Evolutionary conservation across 2,329 filamentous ascomycete species (phyloP).

Genomic region (Hirsutella rhossiliensis): DNA sequence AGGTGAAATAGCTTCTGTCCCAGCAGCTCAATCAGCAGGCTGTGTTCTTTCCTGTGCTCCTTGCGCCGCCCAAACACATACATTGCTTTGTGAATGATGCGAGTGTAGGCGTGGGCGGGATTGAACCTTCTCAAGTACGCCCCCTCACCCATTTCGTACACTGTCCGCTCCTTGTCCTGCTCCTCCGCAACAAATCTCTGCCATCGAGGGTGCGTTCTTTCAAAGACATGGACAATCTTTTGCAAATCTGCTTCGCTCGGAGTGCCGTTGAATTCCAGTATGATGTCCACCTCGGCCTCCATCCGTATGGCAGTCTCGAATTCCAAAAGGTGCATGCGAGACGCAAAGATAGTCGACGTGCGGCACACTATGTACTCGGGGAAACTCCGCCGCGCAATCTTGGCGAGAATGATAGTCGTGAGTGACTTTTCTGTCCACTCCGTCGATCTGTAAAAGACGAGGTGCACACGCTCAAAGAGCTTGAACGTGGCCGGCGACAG

Average conservation of each 20-base stretch:
- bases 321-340: conserved; percentile 64
- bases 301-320: conserved; percentile 79
- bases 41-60: conserved; percentile 64
- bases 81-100: conserved; percentile 81
- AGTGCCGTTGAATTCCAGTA: conserved; percentile 68
- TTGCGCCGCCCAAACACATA: conserved; percentile 73
- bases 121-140: conserved; percentile 83
- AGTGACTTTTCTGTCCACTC: conserved; percentile 97
- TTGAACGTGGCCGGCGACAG: conserved; percentile 61
- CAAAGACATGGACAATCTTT: conserved; percentile 58
- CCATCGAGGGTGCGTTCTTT: conserved; percentile 74
- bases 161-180: conserved; percentile 59
- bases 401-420: conserved; percentile 86
- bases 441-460: conserved; percentile 91
- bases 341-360: conserved; percentile 78
- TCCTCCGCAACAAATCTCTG: conserved; percentile 59
- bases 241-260: conserved; percentile 53
- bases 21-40: conserved; percentile 62
- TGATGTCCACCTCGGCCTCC: conserved; percentile 68
- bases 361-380: conserved; percentile 83
- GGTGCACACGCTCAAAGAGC: conserved; percentile 85
- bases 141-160: conserved; percentile 75
- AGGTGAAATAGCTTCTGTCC: conserved; percentile 74
- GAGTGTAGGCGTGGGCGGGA: conserved; percentile 84
- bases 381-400: conserved; percentile 79